Base-by-base conservation (phyloP, 176 grass and related monocot genomes). In the Cenchrus purpureus region DNA sequence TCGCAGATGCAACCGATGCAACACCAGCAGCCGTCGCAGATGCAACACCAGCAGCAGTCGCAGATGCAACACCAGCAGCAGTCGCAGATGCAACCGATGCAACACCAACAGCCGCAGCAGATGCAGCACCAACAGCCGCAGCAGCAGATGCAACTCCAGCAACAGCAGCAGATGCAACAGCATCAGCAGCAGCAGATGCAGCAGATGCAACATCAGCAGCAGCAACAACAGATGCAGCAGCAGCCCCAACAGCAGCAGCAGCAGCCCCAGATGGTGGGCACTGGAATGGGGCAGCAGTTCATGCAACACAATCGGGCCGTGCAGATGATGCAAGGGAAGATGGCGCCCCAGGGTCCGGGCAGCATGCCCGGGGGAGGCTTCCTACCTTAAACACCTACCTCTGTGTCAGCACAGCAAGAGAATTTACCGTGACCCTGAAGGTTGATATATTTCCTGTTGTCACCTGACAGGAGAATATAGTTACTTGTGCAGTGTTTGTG, bases 261-360 rank as follows among this genome's bases (percentile, higher is more conserved):
- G 50, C 89, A 77, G 52, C 88, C 83, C 0, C 87, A 91, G 75
- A 98, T 98, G 89, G 90, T 95, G 4, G 83, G 88, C 7, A 28
- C 87, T 0, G 93, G 88, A 60, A 92, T 99, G 78, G 75, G 88
- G 34, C 97, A 99, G 79, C 83, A 89, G 32, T 94, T 82, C 79
- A 89, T 94, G 67, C 93, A 93, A 54, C 92, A 91, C 43, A 83
- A 87, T 56, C 87, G 93, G 68, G 51, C 89, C 0, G 88, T 90
- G 40, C 93, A 95, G 62, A 90, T 99, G 93, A 89, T 94, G 74
- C 93, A 93, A 82, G 91, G 90, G 14, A 97, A 91, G 84, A 77
- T 91, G 25, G 3, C 82, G 16, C 85, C 78, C 5, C 81, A 93
- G 55, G 90, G 93, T 20, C 86, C 79, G 7, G 70, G 85, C 10